Base-by-base conservation (phyloP, 768 basidiomycete species). In the Kwoniella heveanensis region DNA sequence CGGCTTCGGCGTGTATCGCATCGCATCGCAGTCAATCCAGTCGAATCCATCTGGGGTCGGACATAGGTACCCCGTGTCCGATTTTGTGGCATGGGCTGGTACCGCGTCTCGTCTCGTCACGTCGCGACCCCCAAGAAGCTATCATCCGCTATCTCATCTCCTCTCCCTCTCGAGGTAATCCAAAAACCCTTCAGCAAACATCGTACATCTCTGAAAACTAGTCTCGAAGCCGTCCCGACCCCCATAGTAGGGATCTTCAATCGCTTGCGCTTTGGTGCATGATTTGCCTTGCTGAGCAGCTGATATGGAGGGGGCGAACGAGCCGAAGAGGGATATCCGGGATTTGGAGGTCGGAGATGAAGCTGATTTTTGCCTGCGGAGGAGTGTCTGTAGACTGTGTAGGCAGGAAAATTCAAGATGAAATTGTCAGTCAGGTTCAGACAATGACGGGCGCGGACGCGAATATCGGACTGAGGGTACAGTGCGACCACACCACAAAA, bases 181-280 rank as follows among this genome's bases (percentile, higher is more conserved):
- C 37, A 94, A 81, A 78, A 95, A 91, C 17, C 90, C 91, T 61
- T 89, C 85, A 0, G 88, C 88, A 30, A 92, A 85, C 50, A 73
- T 75, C 25, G 86, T 83, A 71, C 92, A 93, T 75, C 91, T 90
- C 69, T 88, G 80, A 69, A 87, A 94, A n/a, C 87, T 85, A 49
- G 81, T 80, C 74, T 92, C 90, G 65, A 95, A 95, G 1, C 85
- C 90, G 62, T 81, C 87, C 29, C 83, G 81, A 32, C 86, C 85
- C 65, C 90, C 92, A 78, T 92, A 95, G 47, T 77, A 77, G 5
- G 93, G 93, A 77, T 95, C 93, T 12, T 84, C 83, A 65, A 96
- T 92, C 19, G 87, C 83, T 84, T 84, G 51, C 83, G 82, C 74
- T 90, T 89, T 65, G 24, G 62, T 47, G 25, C 58, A 62, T 37